These are phyloP conservation scores for Sporothrix pallida DNA, from an alignment of 2,329 filamentous ascomycete species.

Conservation along the genomic window DNA sequence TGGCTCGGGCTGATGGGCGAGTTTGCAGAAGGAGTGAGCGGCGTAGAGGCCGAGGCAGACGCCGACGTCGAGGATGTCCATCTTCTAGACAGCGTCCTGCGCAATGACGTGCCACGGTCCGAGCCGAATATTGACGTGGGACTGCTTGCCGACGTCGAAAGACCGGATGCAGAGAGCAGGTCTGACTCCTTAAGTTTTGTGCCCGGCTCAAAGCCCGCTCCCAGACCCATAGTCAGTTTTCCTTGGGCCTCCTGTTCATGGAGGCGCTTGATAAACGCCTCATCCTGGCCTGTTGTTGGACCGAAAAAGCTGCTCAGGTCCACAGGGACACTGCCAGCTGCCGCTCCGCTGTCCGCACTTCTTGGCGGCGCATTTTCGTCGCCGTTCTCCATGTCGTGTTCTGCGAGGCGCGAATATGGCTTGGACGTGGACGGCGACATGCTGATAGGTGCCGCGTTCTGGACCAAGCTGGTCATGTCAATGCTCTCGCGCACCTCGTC, in stretches of 20 bases:
- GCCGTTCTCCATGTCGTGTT: conserved; percentile 44
- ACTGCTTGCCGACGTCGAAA: not conserved
- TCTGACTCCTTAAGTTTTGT: conserved; percentile 56
- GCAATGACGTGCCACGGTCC: conserved; percentile 25
- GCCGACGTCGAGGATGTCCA: conserved; percentile 20
- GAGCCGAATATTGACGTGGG: conserved; percentile 21
- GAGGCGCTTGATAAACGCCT: conserved; percentile 52
- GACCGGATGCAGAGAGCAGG: conserved; percentile 46
- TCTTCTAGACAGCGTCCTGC: conserved; percentile 35
- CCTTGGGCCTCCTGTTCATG: conserved; percentile 62
- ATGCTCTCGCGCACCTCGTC: conserved; percentile 41
- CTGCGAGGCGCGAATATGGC: conserved; percentile 44
- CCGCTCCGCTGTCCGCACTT: not conserved
- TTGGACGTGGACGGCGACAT: conserved; percentile 28
- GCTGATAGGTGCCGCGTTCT: conserved; percentile 50
- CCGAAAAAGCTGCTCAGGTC: conserved; percentile 56
- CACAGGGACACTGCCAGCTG: conserved; percentile 44
- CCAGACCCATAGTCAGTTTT: conserved; percentile 63
- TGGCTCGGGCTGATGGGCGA: conserved; percentile 35
- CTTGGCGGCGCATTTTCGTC: conserved; percentile 35
- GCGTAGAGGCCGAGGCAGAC: conserved; percentile 26
- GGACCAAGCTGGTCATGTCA: conserved; percentile 50
- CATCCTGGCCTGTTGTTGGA: conserved; percentile 53
- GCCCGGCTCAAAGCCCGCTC: conserved; percentile 58
- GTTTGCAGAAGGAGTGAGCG: not conserved